Evolutionary conservation across 805 yeast species (phyloP), one percentile per base, ranked within the genome.

Genomic region (Metschnikowia kofuensis): DNA sequence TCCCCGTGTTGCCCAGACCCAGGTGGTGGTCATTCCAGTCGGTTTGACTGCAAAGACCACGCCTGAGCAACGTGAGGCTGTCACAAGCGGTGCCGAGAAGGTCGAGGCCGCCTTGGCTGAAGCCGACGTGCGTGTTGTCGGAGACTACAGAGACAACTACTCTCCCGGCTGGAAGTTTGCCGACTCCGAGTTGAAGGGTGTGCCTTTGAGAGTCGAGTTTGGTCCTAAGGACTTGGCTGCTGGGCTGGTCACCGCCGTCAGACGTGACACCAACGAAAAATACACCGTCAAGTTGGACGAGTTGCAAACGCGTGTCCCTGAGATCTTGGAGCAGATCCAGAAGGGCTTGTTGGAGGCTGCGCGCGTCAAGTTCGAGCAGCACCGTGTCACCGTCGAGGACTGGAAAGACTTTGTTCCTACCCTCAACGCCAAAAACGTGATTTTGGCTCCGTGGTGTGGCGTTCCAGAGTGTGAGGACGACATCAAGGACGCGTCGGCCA

Each of bases 141-240:
- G 92, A 61, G 99, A 94, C 71, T 86, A 83, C 78, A 84, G 97
- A 71, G 96, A 85, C 59, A 89, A 85, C 76, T 92, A 94, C 76
- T 85, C 97, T 46, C 96, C 98, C 56, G 99, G 99, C 56, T 94
- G 97, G 98, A 94, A 94, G 74, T 94, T 92, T 72, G 85, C 97
- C 50, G 96, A 94, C 67, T 87, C 95, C 79, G 99, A 94, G 76
- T 82, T 94, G 67, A 89, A 87, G 77, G 99, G 99, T 79, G 78
- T 85, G 46, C 98, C 98, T 56, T 74, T 94, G 56, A 86, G 99
- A 70, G 65, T 94, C 42, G 99, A 94, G 77, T 80, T 88, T 63
- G 99, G 99, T 60, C 99, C 99, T 62, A 89, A 87, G 75, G 99
- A 94, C 71, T 75, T 89, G 62, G 85, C 86, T 63, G 80, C 84